Conservation (phyloP, 306 rosid genomes). For the Dalbergia cultrata region DNA sequence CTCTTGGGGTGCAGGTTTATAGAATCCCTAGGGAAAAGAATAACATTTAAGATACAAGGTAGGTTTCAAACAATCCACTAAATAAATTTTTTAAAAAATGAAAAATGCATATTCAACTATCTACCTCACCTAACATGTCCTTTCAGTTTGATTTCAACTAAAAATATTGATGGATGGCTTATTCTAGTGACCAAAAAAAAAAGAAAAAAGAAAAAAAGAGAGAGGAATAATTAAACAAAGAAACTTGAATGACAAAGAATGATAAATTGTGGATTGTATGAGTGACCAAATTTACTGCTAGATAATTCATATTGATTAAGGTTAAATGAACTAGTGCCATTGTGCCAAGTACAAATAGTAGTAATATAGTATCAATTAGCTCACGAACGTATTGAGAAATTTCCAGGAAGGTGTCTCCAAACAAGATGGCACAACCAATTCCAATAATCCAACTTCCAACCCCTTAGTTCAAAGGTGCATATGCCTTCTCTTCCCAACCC, state of each 20-base stretch:
- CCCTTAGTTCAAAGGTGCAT: constrained; percentile 42
- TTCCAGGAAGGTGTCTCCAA: constrained; percentile 58
- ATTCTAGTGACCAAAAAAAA: background rate
- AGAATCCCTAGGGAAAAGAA: background rate
- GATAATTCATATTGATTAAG: constrained; percentile 22
- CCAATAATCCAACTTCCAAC: background rate
- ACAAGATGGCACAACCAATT: constrained; percentile 36
- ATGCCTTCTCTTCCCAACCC: constrained; percentile 45
- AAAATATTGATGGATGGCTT: background rate
- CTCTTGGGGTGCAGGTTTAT: background rate
- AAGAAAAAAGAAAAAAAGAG: background rate
- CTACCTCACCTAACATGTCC: constrained; percentile 4
- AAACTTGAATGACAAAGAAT: background rate
- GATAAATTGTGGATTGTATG: background rate
- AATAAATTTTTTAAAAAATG: too few relatives aligned
- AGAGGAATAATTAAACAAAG: background rate
- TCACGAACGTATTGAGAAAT: constrained; percentile 44
- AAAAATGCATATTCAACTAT: background rate
- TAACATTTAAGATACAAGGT: background rate
- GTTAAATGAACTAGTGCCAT: constrained; percentile 34
- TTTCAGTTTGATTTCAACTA: background rate
- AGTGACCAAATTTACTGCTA: constrained; percentile 30
- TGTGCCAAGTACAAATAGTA: constrained; percentile 2
- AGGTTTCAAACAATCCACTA: constrained; percentile 12
- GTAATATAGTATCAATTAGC: background rate